phyloP scores from a whole-genome alignment of 2,329 filamentous ascomycete genomes.

The Thielaviopsis euricoi region DNA sequence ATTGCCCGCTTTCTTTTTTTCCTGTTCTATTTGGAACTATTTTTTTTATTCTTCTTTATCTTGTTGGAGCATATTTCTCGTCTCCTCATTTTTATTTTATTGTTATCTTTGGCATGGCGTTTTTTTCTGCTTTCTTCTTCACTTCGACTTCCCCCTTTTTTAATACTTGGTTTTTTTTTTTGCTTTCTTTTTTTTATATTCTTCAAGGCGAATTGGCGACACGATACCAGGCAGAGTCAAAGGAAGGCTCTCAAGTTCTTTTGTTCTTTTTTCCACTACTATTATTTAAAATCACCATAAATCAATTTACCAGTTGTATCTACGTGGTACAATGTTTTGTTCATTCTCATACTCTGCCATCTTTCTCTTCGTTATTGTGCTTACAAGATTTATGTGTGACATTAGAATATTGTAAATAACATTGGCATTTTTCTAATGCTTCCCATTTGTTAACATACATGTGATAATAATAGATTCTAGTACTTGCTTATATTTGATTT shows the following conservation, averaged over 20 bases:
- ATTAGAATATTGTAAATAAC: too few species aligned
- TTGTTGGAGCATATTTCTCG: neutral
- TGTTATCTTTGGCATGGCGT: neutral
- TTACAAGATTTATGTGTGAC: too few species aligned
- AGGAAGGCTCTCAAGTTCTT: slow-evolving; percentile 4
- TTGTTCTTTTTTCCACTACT: neutral
- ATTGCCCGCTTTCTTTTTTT: neutral
- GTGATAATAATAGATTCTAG: too few species aligned
- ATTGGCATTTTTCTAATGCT: too few species aligned
- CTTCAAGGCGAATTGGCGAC: slow-evolving; percentile 8
- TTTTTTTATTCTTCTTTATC: neutral
- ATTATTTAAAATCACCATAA: neutral
- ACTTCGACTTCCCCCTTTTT: neutral
- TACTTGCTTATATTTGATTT: too few species aligned
- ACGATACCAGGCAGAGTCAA: slow-evolving; percentile 11
- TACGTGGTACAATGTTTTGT: neutral
- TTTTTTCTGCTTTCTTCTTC: neutral
- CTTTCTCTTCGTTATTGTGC: too few species aligned
- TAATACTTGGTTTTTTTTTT: too few species aligned
- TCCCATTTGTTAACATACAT: too few species aligned
- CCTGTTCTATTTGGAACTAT: neutral
- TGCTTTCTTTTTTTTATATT: neutral
- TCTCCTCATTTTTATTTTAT: neutral
- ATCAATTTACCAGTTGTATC: neutral
- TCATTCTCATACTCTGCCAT: too few species aligned